Evolutionary conservation across 768 basidiomycete species (phyloP).

Genomic region (Suillus sp.): DNA sequence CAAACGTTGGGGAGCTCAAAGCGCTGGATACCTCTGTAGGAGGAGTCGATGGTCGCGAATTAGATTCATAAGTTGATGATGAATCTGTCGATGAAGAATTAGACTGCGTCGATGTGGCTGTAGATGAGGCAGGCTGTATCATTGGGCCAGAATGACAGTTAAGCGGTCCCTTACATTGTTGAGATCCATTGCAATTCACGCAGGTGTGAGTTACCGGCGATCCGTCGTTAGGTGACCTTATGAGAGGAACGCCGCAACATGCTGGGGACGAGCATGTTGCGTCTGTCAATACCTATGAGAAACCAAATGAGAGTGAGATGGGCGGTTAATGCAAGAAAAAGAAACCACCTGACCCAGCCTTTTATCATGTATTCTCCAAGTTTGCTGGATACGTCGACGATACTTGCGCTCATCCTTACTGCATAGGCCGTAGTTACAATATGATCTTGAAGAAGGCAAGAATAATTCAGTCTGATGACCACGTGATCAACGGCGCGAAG

Average conservation of each 20-base stretch:
- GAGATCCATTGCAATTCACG: constrained; percentile 57
- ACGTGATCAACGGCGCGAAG: constrained; percentile 6
- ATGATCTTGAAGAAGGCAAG: constrained; percentile 9
- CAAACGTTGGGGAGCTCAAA: constrained; percentile 63
- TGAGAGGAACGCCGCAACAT: constrained; percentile 65
- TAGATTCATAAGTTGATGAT: constrained; percentile 44
- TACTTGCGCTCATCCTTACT: constrained; percentile 47
- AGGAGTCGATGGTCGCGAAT: constrained; percentile 72
- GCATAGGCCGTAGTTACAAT: neutral
- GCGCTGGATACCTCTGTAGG: constrained; percentile 72
- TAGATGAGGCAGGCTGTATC: neutral
- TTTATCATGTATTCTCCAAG: constrained; percentile 75
- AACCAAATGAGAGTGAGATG: constrained; percentile 9
- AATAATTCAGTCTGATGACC: neutral
- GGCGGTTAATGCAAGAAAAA: neutral
- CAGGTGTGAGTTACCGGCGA: constrained; percentile 55
- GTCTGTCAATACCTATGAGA: constrained; percentile 62
- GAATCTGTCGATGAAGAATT: constrained; percentile 44
- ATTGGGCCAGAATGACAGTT: neutral
- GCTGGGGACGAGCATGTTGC: constrained; percentile 53
- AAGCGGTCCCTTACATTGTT: constrained; percentile 31
- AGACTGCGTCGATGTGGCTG: constrained; percentile 26
- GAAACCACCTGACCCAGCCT: constrained; percentile 61
- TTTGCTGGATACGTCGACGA: constrained; percentile 58
- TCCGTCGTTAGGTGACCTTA: constrained; percentile 64